Evolutionary conservation across 2,329 filamentous ascomycete species (phyloP), one percentile per base, ranked within the genome.

Genomic region (Periconia digitata): DNA sequence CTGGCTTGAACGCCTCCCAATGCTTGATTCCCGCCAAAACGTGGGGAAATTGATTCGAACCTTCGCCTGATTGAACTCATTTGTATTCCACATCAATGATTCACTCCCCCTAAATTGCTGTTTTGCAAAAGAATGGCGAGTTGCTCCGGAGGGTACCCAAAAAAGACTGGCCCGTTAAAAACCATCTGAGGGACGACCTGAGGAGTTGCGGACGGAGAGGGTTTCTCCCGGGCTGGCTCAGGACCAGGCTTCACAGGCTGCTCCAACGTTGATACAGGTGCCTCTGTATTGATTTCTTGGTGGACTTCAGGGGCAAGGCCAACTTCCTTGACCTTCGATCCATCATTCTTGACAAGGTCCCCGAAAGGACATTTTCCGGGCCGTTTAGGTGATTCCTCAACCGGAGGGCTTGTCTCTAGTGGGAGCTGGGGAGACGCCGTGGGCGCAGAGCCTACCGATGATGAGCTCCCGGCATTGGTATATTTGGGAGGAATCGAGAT

Each of bases 111-210:
- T n/a, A 71, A 50, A 39, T 69, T 68, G 39, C 68, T 69, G 40
- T 70, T 69, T 40, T 72, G 67, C 39, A 72, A 47, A 12, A 72
- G 40, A 6, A 54, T 53, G 37, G 66, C 61, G 23, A 71, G 52
- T 47, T 72, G 70, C 8, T 72, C 70, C 29, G 69, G 66, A 2
- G 70, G 63, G 47, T 96, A 96, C 0, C 92, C 92, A 60, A 97
- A 90, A 64, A 96, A 96, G 0, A 96, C 91, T 0, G 92, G 92
- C 0, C 92, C 92, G 8, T 89, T 95, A 65, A 96, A 96, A 0
- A 95, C 78, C 82, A 96, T 87, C 59, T 87, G 86, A 8, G 89
- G 82, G 8, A 67, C 63, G 40, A 62, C 40, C 34, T 55, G 60
- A 2, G 63, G 52, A 8, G 44, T 18, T 18, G 56, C 47, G 6